Base-by-base conservation (phyloP, 2,329 filamentous ascomycete species). In the Diaporthe sp. region DNA sequence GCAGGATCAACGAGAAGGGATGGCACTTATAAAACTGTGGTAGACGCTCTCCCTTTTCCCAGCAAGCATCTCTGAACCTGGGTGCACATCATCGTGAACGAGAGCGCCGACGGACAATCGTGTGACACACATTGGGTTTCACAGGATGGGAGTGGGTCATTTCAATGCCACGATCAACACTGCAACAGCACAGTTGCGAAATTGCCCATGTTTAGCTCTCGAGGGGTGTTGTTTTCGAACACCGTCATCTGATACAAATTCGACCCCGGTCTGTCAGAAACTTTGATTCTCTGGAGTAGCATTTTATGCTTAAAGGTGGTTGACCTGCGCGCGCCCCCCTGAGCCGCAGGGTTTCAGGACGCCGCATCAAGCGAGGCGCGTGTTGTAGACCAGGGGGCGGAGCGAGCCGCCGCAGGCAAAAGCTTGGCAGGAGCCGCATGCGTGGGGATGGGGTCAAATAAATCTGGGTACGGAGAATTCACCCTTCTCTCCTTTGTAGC, bases 121-220 rank as follows among this genome's bases (percentile, higher is more conserved):
- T 55, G 35, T 72, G 71, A 52, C 50, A 72, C 71, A 33, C 25
- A 55, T 45, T 54, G 60, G 60, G 71, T 73, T 73, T 67, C 71
- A 73, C 25, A 38, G 64, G 64, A 54, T 9, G 15, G 13, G 33
- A 68, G 64, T 68, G 64, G 64, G 47, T 54, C 64, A 33, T 1
- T 19, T 33, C 5, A 50, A 54, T 38, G 8, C 22, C n/a, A 68
- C 30, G 30, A 52, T 25, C 64, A 52, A 67, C 42, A 40, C 45
- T 25, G 45, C 42, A 25, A 54, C 17, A 25, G 30, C 42, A 17
- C 42, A 50, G 61, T 22, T 28, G 45, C 30, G 52, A 19, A 52
- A 38, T 19, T 40, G 30, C n/a, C 47, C 64, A 40, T 54, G 64
- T 40, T 22, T 52, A 68, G 64, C 47, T 52, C 45, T 52, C 33